A percentile compares a stretch with the other conserved stretches of the same genome.
Conservation (phyloP, 2,329 filamentous ascomycete species). For the Catunica adiposa region DNA sequence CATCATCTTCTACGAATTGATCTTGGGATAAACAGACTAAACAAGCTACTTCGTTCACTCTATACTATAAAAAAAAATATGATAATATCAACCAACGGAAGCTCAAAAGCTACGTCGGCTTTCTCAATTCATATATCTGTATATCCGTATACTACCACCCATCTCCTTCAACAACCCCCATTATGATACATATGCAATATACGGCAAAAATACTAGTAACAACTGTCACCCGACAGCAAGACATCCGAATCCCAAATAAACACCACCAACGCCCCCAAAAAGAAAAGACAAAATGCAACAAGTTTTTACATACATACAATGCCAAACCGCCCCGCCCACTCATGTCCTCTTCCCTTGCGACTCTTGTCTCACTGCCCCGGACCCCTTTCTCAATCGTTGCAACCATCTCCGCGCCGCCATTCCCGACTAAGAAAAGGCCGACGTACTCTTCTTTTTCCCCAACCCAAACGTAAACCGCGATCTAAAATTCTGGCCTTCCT, state of each 20-base stretch:
- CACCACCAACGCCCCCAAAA: no score
- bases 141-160: slow-evolving; percentile 1
- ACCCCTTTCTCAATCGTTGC: neutral
- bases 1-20: slow-evolving; percentile 68
- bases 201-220: neutral
- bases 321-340: no score
- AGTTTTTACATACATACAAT: no score
- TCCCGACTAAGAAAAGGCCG: slow-evolving; percentile 18
- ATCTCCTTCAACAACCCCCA: neutral
- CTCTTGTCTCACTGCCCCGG: neutral
- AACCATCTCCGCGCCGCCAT: neutral
- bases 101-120: neutral
- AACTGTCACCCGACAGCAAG: neutral
- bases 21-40: slow-evolving; percentile 42
- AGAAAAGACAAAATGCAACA: no score
- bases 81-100: neutral
- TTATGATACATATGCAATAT: neutral
- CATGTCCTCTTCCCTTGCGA: neutral
- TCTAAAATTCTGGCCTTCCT: slow-evolving; percentile 22
- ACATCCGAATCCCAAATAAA: no score
- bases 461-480: slow-evolving; percentile 44
- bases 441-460: slow-evolving; percentile 47
- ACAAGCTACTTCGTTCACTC: neutral
- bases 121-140: neutral
- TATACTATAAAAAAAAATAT: neutral